These are phyloP conservation scores for Lactifluus pinguis DNA, from an alignment of 768 basidiomycete genomes.

Conservation along the genomic window DNA sequence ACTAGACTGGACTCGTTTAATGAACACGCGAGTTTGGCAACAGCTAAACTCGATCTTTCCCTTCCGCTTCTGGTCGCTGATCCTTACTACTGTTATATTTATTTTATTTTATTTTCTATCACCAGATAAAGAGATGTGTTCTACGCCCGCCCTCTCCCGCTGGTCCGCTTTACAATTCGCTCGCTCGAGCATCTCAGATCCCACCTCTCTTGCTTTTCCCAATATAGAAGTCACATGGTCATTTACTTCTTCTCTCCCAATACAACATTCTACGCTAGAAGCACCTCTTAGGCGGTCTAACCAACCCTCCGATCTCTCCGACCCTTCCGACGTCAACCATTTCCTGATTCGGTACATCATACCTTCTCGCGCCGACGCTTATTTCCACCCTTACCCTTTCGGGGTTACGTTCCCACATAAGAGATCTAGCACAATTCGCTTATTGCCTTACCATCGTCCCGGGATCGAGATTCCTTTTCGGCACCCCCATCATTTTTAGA, in stretches of 20 bases:
- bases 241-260: too few species aligned
- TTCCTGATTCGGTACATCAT: not conserved
- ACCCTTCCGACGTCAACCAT: constrained; percentile 15
- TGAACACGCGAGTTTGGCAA: not conserved
- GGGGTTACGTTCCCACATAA: not conserved
- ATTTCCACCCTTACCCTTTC: constrained; percentile 7
- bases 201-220: not conserved
- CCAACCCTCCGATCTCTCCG: constrained; percentile 14
- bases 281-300: not conserved
- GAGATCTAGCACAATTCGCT: constrained; percentile 7
- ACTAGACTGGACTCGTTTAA: not conserved
- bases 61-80: constrained; percentile 6
- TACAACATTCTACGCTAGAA: not conserved
- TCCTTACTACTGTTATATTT: not conserved
- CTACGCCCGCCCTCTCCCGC: too few species aligned
- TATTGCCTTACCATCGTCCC: not conserved
- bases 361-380: constrained; percentile 12
- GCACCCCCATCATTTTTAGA: not conserved
- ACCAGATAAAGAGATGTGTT: not conserved
- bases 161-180: not conserved
- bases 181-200: constrained; percentile 8
- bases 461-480: not conserved
- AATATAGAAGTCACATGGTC: constrained; percentile 4
- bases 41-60: constrained; percentile 1
- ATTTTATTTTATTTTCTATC: not conserved